These are phyloP conservation scores for Plenodomus tracheiphilus DNA, from an alignment of 2,329 filamentous ascomycete species.

Conservation along the genomic window DNA sequence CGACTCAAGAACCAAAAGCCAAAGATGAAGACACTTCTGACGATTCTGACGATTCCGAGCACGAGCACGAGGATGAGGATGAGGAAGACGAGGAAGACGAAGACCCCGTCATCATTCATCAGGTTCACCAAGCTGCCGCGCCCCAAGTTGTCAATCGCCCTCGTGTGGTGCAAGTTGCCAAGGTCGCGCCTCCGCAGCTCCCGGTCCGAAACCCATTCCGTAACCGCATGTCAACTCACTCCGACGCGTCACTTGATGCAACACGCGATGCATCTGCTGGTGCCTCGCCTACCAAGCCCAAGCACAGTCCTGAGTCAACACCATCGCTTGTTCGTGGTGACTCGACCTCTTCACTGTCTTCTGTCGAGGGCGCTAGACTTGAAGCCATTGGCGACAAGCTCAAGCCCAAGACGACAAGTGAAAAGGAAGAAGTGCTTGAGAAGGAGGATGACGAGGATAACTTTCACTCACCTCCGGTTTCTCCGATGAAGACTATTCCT, in stretches of 20 bases:
- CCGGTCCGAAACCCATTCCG: conserved; percentile 74
- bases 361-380: conserved; percentile 35
- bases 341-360: conserved; percentile 39
- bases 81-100: conserved; percentile 50
- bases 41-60: conserved; percentile 13
- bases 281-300: conserved; percentile 26
- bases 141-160: conserved; percentile 74
- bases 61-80: conserved; percentile 53
- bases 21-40: conserved; percentile 10
- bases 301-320: conserved; percentile 36
- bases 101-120: conserved; percentile 70
- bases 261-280: conserved; percentile 22
- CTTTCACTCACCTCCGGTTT: conserved; percentile 48
- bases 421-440: conserved; percentile 17
- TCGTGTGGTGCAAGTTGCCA: conserved; percentile 81
- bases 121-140: conserved; percentile 65
- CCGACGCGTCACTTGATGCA: conserved; percentile 29
- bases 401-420: conserved; percentile 27
- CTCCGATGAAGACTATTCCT: conserved; percentile 36
- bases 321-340: conserved; percentile 42
- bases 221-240: conserved; percentile 42
- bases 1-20: background rate
- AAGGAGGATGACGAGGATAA: conserved; percentile 41
- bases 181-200: conserved; percentile 75
- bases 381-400: conserved; percentile 31